Conservation (phyloP, 129 eudicot species). For the Tanacetum coccineum region DNA sequence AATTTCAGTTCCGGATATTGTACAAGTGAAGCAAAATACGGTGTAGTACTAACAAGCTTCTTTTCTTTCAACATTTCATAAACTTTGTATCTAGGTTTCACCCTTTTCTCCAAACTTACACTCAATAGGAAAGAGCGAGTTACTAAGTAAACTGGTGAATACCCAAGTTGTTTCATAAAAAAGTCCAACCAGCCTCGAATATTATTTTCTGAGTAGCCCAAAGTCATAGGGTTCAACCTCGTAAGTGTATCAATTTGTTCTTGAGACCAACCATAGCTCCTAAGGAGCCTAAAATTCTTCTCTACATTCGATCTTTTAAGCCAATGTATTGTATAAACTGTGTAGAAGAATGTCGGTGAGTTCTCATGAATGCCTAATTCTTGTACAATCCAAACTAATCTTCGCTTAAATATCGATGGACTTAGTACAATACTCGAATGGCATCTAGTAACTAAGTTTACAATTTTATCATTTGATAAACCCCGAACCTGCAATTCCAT, state of each 20-base stretch:
- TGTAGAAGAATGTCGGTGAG: not conserved
- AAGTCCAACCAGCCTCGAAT: not conserved
- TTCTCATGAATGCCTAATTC: not conserved
- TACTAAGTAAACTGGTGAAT: not conserved
- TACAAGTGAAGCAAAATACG: not conserved
- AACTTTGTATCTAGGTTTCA: not conserved
- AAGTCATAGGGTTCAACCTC: not conserved
- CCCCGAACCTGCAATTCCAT: not conserved
- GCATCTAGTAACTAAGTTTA: not conserved
- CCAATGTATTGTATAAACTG: not conserved
- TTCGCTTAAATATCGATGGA: not conserved
- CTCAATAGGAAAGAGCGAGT: not conserved
- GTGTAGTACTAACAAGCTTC: not conserved
- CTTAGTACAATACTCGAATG: not conserved
- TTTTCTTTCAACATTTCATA: not conserved
- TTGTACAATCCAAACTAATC: not conserved
- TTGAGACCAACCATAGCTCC: not conserved
- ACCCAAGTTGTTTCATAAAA: constrained; percentile 1
- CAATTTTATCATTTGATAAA: not conserved
- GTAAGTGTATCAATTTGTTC: not conserved
- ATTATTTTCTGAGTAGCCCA: not conserved
- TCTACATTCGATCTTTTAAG: no score
- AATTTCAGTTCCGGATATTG: not conserved
- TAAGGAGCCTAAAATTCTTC: not conserved
- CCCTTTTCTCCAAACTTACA: not conserved